Conservation (phyloP, 352 stramenopile genomes). For the Phytophthora citrophthora region DNA sequence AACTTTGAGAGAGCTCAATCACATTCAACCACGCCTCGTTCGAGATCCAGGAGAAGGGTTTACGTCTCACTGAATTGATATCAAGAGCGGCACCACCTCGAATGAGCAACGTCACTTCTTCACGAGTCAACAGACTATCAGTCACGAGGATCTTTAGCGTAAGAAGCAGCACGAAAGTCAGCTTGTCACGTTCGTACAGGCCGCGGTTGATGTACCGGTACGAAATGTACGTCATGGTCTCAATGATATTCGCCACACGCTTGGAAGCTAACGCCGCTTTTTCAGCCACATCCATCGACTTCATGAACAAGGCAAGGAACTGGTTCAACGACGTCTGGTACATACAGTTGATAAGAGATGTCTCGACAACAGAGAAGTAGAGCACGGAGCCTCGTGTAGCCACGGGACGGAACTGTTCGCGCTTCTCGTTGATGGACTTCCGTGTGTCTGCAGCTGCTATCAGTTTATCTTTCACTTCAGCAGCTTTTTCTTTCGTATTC, state of each 20-base stretch:
- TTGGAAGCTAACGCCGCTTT: constrained; percentile 98
- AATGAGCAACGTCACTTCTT: constrained; percentile 96
- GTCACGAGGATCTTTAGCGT: constrained; percentile 99
- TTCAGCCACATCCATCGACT: constrained; percentile 97
- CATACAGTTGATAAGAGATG: constrained; percentile 98
- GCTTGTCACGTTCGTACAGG: constrained; percentile 98
- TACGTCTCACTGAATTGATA: constrained; percentile 96
- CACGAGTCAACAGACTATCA: constrained; percentile 91
- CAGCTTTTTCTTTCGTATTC: constrained; percentile 98
- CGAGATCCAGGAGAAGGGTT: constrained; percentile 97
- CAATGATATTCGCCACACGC: constrained; percentile 98
- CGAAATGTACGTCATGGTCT: constrained; percentile 99
- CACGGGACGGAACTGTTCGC: constrained; percentile 98
- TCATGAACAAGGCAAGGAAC: constrained; percentile 98
- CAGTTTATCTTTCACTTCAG: constrained; percentile 98
- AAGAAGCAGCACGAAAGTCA: constrained; percentile 97
- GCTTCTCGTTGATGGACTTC: constrained; percentile 98
- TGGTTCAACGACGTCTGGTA: constrained; percentile 99
- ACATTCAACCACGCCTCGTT: constrained; percentile 99
- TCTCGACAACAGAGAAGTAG: constrained; percentile 99
- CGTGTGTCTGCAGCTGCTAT: constrained; percentile 96
- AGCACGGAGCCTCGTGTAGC: constrained; percentile 97
- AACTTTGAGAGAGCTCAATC: constrained; percentile 94
- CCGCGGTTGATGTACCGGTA: constrained; percentile 99
- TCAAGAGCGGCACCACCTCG: constrained; percentile 96